These are phyloP conservation scores for Botrytis byssoidea DNA, from an alignment of 2,329 filamentous ascomycete genomes.

Conservation along the genomic window DNA sequence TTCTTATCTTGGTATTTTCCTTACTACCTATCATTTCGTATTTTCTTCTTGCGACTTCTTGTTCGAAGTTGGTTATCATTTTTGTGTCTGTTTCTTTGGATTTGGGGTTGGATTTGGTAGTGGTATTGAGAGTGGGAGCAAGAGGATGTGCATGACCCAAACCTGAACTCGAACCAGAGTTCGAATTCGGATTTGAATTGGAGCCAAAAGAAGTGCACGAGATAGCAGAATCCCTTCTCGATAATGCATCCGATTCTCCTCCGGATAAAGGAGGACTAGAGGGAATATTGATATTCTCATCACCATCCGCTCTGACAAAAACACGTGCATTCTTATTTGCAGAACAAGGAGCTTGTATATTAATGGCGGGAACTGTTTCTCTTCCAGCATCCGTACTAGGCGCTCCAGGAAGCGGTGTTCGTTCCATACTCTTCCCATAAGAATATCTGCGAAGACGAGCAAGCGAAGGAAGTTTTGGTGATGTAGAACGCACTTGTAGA, in stretches of 20 bases:
- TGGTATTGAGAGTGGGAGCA: not conserved
- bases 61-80: not conserved
- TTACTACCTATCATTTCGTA: not conserved
- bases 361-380: not conserved
- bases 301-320: not conserved
- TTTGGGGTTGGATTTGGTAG: not conserved
- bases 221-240: not conserved
- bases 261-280: not conserved
- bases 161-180: not conserved
- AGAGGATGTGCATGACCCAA: not conserved
- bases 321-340: not conserved
- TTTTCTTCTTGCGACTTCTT: not conserved
- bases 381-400: not conserved
- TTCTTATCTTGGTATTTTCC: not conserved
- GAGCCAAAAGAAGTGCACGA: slow-evolving; percentile 1
- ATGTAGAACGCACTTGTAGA: slow-evolving; percentile 47
- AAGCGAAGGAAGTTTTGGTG: slow-evolving; percentile 26
- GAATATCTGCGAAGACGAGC: slow-evolving; percentile 19
- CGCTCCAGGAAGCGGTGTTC: slow-evolving; percentile 14
- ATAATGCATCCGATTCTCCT: slow-evolving; percentile 7
- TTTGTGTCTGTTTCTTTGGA: not conserved
- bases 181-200: not conserved
- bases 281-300: not conserved
- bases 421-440: not conserved
- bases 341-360: slow-evolving; percentile 4